A percentile compares a stretch with the other conserved stretches of the same genome.
Conservation (phyloP, 2,329 filamentous ascomycete genomes). For the Stachybotrys chartarum region DNA sequence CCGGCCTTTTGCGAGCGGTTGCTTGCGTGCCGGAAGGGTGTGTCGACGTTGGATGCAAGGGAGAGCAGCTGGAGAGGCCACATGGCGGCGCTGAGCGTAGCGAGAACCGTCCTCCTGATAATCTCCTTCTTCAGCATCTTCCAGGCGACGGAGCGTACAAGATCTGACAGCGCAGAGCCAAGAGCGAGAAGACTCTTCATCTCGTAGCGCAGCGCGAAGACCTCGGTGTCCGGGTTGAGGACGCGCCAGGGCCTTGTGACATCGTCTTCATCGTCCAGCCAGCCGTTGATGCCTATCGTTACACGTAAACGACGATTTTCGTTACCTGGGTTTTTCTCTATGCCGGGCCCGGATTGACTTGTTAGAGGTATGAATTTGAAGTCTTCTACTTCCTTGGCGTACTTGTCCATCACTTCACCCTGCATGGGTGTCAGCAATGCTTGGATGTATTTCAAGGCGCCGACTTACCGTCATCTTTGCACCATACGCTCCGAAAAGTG, state of each 20-base stretch:
- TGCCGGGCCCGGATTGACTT: slow-evolving; percentile 5
- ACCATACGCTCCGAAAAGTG: slow-evolving; percentile 83
- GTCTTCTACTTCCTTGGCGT: slow-evolving; percentile 81
- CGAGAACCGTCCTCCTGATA: slow-evolving; percentile 63
- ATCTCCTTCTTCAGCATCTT: slow-evolving; percentile 66
- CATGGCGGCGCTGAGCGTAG: slow-evolving; percentile 59
- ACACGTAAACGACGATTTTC: slow-evolving; percentile 57
- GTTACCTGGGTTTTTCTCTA: slow-evolving; percentile 10
- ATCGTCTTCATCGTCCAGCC: slow-evolving; percentile 70
- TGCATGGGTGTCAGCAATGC: slow-evolving; percentile 15
- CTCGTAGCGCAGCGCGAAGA: slow-evolving; percentile 81
- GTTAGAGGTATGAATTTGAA: slow-evolving; percentile 67
- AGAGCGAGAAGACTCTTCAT: slow-evolving; percentile 69
- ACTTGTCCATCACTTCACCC: slow-evolving; percentile 80
- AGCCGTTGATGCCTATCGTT: slow-evolving; percentile 81
- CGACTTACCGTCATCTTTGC: slow-evolving; percentile 56
- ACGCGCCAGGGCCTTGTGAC: slow-evolving; percentile 74
- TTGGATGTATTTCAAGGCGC: too few relatives aligned
- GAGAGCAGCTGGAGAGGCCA: slow-evolving; percentile 64
- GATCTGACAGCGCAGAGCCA: slow-evolving; percentile 62
- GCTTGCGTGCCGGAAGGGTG: slow-evolving; percentile 72
- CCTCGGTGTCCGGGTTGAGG: slow-evolving; percentile 63
- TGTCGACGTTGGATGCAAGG: slow-evolving; percentile 64
- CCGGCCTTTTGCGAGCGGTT: slow-evolving; percentile 76
- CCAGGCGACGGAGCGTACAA: slow-evolving; percentile 73